phyloP scores from a whole-genome alignment of 306 rosid species.

The Cicer chorassanicum region DNA sequence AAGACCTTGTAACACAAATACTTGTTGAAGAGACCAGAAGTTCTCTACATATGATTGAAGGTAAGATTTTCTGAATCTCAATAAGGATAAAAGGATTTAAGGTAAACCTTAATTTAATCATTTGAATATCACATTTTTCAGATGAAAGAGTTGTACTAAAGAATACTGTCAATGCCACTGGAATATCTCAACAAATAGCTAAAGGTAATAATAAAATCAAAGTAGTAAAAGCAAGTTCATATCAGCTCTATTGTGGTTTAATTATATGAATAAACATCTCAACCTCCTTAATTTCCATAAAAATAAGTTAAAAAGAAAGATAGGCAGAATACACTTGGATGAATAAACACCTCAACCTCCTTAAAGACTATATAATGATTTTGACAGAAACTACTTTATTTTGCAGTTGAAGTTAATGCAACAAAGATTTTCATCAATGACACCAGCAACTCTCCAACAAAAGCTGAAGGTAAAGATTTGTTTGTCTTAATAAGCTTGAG shows the following conservation, averaged over 20 bases:
- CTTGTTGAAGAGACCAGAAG: constrained; percentile 30
- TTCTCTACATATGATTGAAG: constrained; percentile 43
- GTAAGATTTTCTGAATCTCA: constrained; percentile 38
- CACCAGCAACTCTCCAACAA: constrained; percentile 37
- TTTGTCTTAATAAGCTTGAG: not conserved
- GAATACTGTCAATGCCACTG: constrained; percentile 36
- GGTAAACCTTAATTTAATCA: constrained; percentile 22
- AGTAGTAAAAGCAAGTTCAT: constrained; percentile 12
- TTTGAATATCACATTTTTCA: constrained; percentile 41
- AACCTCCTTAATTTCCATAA: not conserved
- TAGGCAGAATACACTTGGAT: not conserved
- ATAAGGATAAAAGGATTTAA: not conserved
- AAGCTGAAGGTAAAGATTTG: constrained; percentile 45
- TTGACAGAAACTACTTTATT: constrained; percentile 34
- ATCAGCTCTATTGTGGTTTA: constrained; percentile 18
- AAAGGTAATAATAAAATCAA: constrained; percentile 39
- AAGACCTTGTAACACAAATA: constrained; percentile 39
- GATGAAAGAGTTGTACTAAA: constrained; percentile 37
- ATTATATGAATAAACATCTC: not conserved
- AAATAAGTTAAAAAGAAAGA: not conserved
- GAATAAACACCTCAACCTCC: no score
- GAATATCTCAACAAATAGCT: constrained; percentile 37
- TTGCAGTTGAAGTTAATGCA: constrained; percentile 44
- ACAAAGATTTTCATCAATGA: constrained; percentile 36
- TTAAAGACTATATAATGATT: not conserved